Conservation (phyloP, 257 asterid genomes). For the Solanum commersonii region DNA sequence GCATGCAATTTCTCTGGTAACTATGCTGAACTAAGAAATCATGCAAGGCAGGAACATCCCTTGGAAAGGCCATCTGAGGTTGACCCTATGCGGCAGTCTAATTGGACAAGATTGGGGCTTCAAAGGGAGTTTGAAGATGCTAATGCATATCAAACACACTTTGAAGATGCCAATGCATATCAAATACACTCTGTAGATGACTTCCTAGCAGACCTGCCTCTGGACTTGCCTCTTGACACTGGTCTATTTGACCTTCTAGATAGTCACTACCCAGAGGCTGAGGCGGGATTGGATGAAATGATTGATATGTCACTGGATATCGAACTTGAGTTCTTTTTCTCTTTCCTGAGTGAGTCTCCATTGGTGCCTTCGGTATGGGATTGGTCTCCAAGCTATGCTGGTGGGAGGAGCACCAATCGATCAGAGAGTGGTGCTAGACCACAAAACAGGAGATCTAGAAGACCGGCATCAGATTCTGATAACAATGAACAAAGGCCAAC, state of each 20-base stretch:
- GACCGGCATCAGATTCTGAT: background rate
- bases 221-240: slow-evolving; percentile 1
- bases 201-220: slow-evolving; percentile 1
- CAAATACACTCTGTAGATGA: slow-evolving; percentile 20
- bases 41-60: slow-evolving; percentile 68
- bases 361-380: background rate
- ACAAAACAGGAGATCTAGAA: background rate
- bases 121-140: slow-evolving; percentile 48
- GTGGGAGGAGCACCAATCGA: background rate
- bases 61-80: slow-evolving; percentile 42
- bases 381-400: background rate
- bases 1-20: slow-evolving; percentile 48
- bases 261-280: slow-evolving; percentile 18
- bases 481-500: background rate
- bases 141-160: slow-evolving; percentile 25
- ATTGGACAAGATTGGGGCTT: slow-evolving; percentile 49
- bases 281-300: slow-evolving; percentile 11
- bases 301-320: slow-evolving; percentile 1
- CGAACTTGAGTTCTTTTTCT: slow-evolving; percentile 21
- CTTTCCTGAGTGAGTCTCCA: slow-evolving; percentile 10
- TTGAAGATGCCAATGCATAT: slow-evolving; percentile 41
- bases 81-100: slow-evolving; percentile 28
- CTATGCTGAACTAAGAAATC: slow-evolving; percentile 52
- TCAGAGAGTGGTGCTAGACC: background rate
- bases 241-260: slow-evolving; percentile 24